Evolutionary conservation across 2,329 filamentous ascomycete species (phyloP), one percentile per base, ranked within the genome.

Genomic region (Hymenoscyphus occultus): DNA sequence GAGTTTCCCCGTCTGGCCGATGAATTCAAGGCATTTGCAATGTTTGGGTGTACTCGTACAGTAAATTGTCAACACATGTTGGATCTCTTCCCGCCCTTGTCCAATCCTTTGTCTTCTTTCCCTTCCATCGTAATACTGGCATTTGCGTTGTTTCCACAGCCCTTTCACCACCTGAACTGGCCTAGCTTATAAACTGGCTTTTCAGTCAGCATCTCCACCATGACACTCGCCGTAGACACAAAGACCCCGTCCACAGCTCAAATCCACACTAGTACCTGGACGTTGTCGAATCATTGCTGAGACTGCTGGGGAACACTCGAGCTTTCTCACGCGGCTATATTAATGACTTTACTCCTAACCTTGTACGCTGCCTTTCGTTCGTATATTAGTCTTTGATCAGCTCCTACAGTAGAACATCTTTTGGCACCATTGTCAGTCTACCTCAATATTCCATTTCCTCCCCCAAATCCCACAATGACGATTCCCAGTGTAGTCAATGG

Each of bases 71-170:
- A 28, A 19, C 45, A 19, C 45, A 16, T 19, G 45, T 19, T 48
- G 14, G 13, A 45, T 9, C 19, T 48, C 45, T 12, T 48, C n/a
- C 31, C 45, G 5, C 19, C n/a, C 31, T 42, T 61, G 56, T 63
- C 64, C 62, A 67, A 66, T 61, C 64, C 63, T 67, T 65, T 71
- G 56, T 69, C 69, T 60, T 58, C 51, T 66, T 68, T 67, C 68
- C 68, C 10, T 59, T 32, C 13, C 56, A 12, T 59, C 39, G 28
- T 61, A 35, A n/a, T 56, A 28, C 56, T 60, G 54, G 63, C 62
- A 64, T 70, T 66, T 64, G 60, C 61, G 59, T 67, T 65, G 64
- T 66, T 68, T 68, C 65, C 64, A 54, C 62, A 66, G 64, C 54
- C 14, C 35, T 22, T 31, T 31, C 31, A 39, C 22, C 39, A 32